Percentiles rank a stretch among this genome's conserved stretches.
phyloP scores from a whole-genome alignment of 164 flowering plant genomes.

The Vitis rotundifolia region DNA sequence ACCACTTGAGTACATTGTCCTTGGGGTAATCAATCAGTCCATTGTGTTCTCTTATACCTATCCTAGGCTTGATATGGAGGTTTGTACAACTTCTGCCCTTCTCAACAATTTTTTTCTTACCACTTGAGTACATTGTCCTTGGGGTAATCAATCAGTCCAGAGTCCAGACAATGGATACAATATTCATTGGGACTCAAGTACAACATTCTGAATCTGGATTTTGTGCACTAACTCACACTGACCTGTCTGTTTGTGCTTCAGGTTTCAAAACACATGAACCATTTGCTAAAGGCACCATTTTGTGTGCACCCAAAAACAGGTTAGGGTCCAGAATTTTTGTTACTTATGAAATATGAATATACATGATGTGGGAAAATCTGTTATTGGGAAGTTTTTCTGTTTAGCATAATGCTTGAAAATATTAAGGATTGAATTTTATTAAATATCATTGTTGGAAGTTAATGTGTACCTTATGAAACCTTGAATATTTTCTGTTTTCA shows the following conservation, averaged over 20 bases:
- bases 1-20: not conserved
- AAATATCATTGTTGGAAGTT: not conserved
- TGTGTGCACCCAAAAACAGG: conserved; percentile 99
- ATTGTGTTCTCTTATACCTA: conserved; percentile 82
- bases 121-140: not conserved
- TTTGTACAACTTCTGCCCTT: conserved; percentile 20
- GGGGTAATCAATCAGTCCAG: not conserved
- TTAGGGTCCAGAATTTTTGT: conserved; percentile 13
- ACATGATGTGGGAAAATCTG: no score
- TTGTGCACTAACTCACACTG: not conserved
- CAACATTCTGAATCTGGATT: not conserved
- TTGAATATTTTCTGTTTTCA: not conserved
- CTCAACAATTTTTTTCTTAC: not conserved
- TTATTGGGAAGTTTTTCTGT: not conserved
- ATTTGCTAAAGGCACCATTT: conserved; percentile 95
- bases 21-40: not conserved
- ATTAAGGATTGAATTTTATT: not conserved
- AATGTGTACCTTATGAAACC: not conserved
- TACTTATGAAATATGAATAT: no score
- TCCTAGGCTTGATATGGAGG: conserved; percentile 98
- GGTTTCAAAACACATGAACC: conserved; percentile 97
- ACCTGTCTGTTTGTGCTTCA: conserved; percentile 21
- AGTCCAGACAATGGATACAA: not conserved
- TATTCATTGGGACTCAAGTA: conserved; percentile 1
- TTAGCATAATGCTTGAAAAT: not conserved